Evolutionary conservation across 2,329 filamentous ascomycete species (phyloP), one percentile per base, ranked within the genome.

Genomic region (Xylariaceae sp.): DNA sequence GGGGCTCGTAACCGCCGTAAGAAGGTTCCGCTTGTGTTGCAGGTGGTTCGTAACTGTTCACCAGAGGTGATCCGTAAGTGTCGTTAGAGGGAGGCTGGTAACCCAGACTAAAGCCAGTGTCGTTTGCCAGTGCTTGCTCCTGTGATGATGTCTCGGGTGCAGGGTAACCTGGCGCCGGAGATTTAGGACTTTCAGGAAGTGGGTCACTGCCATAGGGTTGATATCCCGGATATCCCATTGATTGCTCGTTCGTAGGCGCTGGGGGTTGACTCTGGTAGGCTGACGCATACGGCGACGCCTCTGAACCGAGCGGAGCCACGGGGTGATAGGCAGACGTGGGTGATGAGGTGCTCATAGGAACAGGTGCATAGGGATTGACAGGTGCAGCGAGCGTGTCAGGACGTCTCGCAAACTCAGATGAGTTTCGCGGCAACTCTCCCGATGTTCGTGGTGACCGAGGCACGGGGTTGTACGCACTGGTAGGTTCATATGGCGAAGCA

Each of bases 1-100:
- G 83, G 3, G 86, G 80, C 62, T 87, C 83, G 65, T 87, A 89
- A 13, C 75, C 74, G 62, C 70, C 74, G 65, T 59, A 68, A 49
- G 64, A 71, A 18, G 51, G 75, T 74, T 63, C 67, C 57, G 57
- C 66, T 62, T 63, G 66, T 51, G 56, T 63, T 64, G 45, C 65
- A 66, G 64, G 71, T 68, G 54, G 65, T 58, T 73, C 72, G 13
- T 71, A 72, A 2, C 69, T 67, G 53, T 65, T 70, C 58, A 75
- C 70, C 1, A 77, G 71, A 1, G 78, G 77, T 11, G 82, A 76
- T 62, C 81, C 78, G 61, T 82, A 85, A 4, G 80, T 79, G 2
- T 80, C 80, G 56, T 81, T 82, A 2, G 77, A 75, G 0, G 75
- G 71, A 11, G 79, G 74, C 55, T 82, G 78, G 59, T 81, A 81